A percentile compares a stretch with the other conserved stretches of the same genome.
phyloP scores from a whole-genome alignment of 148 eudicot species.

The Fagopyrum homotropicum region DNA sequence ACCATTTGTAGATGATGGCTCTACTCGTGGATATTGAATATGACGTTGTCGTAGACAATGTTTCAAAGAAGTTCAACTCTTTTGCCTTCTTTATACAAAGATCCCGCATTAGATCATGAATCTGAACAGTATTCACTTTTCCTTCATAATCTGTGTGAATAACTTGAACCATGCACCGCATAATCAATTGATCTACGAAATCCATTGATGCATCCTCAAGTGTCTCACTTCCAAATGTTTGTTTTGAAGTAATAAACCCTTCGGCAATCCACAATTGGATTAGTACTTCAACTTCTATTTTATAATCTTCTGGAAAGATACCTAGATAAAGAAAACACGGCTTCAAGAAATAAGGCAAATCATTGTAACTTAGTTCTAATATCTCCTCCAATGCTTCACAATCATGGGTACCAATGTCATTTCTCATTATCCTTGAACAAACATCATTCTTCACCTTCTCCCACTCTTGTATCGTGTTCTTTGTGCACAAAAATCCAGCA shows the following conservation, averaged over 20 bases:
- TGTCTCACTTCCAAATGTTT: neutral
- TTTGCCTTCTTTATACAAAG: slow-evolving; percentile 9
- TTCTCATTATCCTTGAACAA: neutral
- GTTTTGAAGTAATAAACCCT: slow-evolving; percentile 3
- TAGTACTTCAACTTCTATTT: neutral
- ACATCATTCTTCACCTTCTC: neutral
- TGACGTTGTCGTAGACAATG: neutral
- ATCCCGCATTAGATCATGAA: slow-evolving; percentile 9
- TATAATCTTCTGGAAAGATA: slow-evolving; percentile 12
- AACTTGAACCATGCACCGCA: slow-evolving; percentile 3
- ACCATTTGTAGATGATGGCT: neutral
- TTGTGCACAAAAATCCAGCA: slow-evolving; percentile 4
- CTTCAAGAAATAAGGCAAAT: slow-evolving; percentile 7
- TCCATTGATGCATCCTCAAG: neutral
- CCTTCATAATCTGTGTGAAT: neutral
- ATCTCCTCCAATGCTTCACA: slow-evolving; percentile 1
- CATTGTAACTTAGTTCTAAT: slow-evolving; percentile 10
- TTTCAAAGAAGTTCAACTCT: neutral
- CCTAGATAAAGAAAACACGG: slow-evolving; percentile 9
- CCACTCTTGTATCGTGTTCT: slow-evolving; percentile 1
- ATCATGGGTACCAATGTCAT: neutral
- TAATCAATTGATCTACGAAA: neutral
- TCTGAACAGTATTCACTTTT: neutral
- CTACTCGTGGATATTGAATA: neutral
- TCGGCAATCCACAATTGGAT: slow-evolving; percentile 8